A percentile compares a stretch with the other conserved stretches of the same genome.
These are phyloP conservation scores for Abrus precatorius DNA, from an alignment of 306 rosid genomes.

Conservation along the genomic window DNA sequence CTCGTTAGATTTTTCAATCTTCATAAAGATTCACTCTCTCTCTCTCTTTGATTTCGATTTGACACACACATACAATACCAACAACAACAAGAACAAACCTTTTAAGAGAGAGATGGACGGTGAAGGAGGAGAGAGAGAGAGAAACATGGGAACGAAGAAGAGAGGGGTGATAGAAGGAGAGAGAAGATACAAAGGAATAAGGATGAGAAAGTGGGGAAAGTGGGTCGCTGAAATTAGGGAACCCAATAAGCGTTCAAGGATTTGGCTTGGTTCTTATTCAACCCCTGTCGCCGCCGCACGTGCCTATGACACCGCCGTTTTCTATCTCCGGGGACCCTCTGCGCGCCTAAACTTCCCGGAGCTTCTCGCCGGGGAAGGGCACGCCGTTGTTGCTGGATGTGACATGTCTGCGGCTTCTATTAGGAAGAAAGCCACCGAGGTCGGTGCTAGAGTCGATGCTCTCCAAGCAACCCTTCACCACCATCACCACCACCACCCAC, in stretches of 20 bases:
- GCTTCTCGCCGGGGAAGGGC: constrained; percentile 52
- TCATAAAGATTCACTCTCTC: constrained; percentile 53
- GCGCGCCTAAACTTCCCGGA: constrained; percentile 95
- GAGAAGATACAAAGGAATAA: constrained; percentile 92
- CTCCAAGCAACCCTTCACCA: constrained; percentile 65
- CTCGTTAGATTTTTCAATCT: constrained; percentile 45
- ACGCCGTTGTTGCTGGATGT: constrained; percentile 16
- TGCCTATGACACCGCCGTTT: constrained; percentile 97
- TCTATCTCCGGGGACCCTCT: constrained; percentile 84
- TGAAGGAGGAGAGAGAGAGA: constrained; percentile 38
- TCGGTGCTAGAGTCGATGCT: constrained; percentile 93
- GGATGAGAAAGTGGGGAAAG: constrained; percentile 99
- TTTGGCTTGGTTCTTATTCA: constrained; percentile 98
- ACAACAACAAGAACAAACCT: not conserved
- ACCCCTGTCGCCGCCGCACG: constrained; percentile 95
- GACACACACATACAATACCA: not conserved
- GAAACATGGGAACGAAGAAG: constrained; percentile 39
- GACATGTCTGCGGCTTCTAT: constrained; percentile 92
- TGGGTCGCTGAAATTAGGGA: constrained; percentile 99
- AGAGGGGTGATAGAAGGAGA: constrained; percentile 61
- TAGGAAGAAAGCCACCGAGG: constrained; percentile 91
- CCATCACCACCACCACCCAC: constrained; percentile 50
- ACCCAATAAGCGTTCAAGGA: constrained; percentile 94
- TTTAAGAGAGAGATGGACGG: constrained; percentile 35
- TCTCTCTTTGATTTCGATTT: constrained; percentile 40